Evolutionary conservation across 805 yeast genomes (phyloP), one percentile per base, ranked within the genome.

Genomic region (Ogataea naganishii): DNA sequence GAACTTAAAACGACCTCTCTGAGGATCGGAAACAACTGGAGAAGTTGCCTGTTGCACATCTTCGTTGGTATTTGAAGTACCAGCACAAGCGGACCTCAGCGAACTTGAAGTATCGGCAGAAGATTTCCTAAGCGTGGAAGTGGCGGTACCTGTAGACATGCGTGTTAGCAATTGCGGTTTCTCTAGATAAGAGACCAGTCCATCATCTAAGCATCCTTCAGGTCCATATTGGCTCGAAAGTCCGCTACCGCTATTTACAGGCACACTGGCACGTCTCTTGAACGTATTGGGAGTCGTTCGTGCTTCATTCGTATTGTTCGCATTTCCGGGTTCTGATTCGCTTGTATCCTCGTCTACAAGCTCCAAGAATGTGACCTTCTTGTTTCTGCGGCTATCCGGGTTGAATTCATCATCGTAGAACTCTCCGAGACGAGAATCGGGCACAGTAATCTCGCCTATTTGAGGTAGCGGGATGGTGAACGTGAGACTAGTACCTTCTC

Each of bases 401-500:
- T 77, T 79, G 51, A 77, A 80, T 44, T 75, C 83, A 49, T 80
- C 89, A 29, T 78, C 76, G 45, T 72, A 71, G 24, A 72, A 61
- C 4, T 58, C 60, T 3, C 46, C 53, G 46, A 52, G 54, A 11
- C 44, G 44, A 3, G 32, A 32, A 6, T 40, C 41, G 20, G 36
- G 39, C 2, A 68, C 60, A 9, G 56, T 40, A 17, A 72, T 47
- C 42, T 73, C 79, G 6, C 76, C 76, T 9, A 68, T 66, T 47
- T 83, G 92, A 1, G 71, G 69, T 27, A 84, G 51, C 1, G 94
- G 94, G 11, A 89, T 76, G 1, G 78, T 75, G 43, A 92, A 82
- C 0, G 75, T 77, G 48, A 89, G 89, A 8, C 76, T 77, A 1
- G 95, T 80, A 1, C 98, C 98, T 15, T 72, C 65, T 1, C 95